phyloP scores from a whole-genome alignment of 2,329 filamentous ascomycete genomes.

The Akanthomyces lecanii region DNA sequence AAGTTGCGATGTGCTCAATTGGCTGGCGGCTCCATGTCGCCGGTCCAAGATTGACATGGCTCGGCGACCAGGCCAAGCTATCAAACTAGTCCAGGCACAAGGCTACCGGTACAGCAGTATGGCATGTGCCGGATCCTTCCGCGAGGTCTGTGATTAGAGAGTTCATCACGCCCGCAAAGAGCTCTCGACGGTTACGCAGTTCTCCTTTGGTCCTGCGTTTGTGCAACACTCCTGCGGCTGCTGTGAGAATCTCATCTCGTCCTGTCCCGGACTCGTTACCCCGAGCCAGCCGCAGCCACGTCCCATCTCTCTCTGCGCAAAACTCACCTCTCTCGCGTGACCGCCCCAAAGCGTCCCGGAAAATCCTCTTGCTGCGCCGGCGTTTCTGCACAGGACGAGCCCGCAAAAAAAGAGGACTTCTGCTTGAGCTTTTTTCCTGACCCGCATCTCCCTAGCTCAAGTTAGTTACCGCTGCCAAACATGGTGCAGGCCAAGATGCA shows the following conservation, averaged over 20 bases:
- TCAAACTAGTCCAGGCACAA: background rate
- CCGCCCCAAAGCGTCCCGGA: conserved; percentile 23
- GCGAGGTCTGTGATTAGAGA: background rate
- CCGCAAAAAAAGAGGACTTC: conserved; percentile 9
- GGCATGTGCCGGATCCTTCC: background rate
- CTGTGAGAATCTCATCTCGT: too few species aligned
- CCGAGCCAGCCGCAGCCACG: background rate
- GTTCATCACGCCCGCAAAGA: background rate
- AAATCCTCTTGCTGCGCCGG: conserved; percentile 31
- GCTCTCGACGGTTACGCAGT: too few species aligned
- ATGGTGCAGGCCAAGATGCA: too few species aligned
- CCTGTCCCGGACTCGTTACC: background rate
- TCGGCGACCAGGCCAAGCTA: background rate
- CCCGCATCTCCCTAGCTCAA: background rate
- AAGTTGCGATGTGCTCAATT: too few species aligned
- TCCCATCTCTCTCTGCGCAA: background rate
- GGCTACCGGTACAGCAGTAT: background rate
- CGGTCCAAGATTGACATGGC: too few species aligned
- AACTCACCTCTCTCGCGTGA: conserved; percentile 9
- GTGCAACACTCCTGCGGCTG: too few species aligned
- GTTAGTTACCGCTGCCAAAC: background rate
- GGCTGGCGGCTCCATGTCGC: too few species aligned
- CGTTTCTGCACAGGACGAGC: background rate
- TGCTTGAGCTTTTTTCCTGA: background rate
- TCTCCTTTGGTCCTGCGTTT: too few species aligned